Base-by-base conservation (phyloP, 2,329 filamentous ascomycete genomes). In the Alternaria angustiovoidea region DNA sequence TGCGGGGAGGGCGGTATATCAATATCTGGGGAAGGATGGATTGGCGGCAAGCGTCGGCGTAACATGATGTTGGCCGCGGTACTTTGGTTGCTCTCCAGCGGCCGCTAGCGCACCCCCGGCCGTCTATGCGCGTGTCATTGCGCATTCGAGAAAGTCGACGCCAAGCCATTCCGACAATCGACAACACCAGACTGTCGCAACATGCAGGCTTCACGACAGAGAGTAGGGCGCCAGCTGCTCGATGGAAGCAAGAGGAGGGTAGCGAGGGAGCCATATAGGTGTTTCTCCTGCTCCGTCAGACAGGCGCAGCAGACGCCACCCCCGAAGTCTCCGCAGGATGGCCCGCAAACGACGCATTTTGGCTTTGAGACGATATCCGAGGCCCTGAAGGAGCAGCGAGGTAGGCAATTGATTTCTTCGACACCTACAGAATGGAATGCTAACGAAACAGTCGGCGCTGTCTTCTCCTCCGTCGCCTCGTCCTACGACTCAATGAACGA, bases 401-500 rank as follows among this genome's bases (percentile, higher is more conserved):
- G 88, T 89, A 80, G 51, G 60, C 34, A 11, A 26, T 22, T 18
- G 28, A 4, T 11, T 12, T 7, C 24, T 7, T 1, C 0, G 7
- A 11, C 8, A 6, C n/a, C 5, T 2, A 38, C 47, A 30, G 49
- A 8, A 24, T 7, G 26, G 11, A 60, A 65, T 44, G 71, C 62
- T 43, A 24, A 81, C 44, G 73, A 82, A 9, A 41, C 20, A 85
- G 94, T 97, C 41, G 91, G 91, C 61, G 88, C 87, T 42, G 95
- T 99, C 59, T 99, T 99, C 83, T 94, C 92, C 79, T 97, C 91
- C 68, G 95, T 99, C 41, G 95, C 95, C 68, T 89, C 92, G 64
- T 93, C 91, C 18, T 99, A 99, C 81, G 95, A 99, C 80, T 91
- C 90, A 64, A 99, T 99, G 95, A 99, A 99, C 82, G 95, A 99